Base-by-base conservation (phyloP, 805 yeast species). In the Zygoascus tannicola region DNA sequence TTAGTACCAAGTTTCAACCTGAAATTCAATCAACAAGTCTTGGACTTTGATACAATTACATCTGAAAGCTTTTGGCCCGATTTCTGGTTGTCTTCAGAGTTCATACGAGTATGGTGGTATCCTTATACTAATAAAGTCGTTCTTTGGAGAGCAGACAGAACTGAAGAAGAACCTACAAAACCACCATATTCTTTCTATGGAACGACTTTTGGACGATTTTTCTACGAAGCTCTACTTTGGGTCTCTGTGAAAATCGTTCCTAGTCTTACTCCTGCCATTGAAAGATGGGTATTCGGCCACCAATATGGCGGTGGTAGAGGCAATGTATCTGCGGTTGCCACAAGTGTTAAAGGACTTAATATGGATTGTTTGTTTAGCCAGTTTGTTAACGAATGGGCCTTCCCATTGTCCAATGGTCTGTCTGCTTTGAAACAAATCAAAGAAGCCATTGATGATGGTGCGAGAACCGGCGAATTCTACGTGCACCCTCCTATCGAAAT, bases 401-500 rank as follows among this genome's bases (percentile, higher is more conserved):
- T 94, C 40, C 97, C 97, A 18, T 66, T 90, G 57, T 72, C 66
- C 20, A 74, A 77, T 50, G 97, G 97, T 4, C 80, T 80, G 5
- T 81, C 77, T 42, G 80, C 82, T 16, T 70, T 88, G 50, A 64
- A 69, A 41, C 46, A 56, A 39, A 49, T 64, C 26, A 50, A 54
- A 4, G 58, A 64, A 35, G 69, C 80, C n/a, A 68, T 90, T 47
- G 74, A 78, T 46, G 72, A 72, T 26, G 75, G 77, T 1, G 95
- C 92, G 26, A 55, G 59, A 10, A 61, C 64, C 12, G 76, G 77
- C 47, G 80, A 79, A 32, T 90, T 73, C 63, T 90, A 71, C 56
- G 95, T 88, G 8, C 97, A 92, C 63, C 94, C 95, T 21, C 98
- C 98, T 22, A 76, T 90, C 49, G 98, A 90, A 66, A 85, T 90